These are phyloP conservation scores for Hibiscus tridactylites DNA, from an alignment of 345 rosid genomes.

Conservation along the genomic window DNA sequence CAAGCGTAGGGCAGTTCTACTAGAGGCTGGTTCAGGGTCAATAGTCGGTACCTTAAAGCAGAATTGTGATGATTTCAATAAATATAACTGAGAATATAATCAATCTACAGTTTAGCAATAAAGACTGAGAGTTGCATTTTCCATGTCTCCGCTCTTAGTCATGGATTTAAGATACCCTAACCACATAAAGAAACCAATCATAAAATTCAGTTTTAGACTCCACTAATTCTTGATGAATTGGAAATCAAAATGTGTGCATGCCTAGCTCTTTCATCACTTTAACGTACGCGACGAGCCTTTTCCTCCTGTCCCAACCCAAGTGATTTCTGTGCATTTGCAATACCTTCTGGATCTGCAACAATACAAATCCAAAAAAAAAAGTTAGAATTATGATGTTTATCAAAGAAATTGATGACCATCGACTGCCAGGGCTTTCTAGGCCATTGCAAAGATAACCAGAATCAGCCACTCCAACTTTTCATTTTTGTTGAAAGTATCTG, in stretches of 20 bases:
- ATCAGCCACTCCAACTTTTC: background rate
- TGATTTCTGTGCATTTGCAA: slow-evolving; percentile 87
- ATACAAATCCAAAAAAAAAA: background rate
- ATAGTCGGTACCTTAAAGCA: background rate
- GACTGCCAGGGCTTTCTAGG: background rate
- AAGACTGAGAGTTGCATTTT: background rate
- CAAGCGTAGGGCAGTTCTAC: background rate
- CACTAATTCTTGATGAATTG: background rate
- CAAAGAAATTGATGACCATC: background rate
- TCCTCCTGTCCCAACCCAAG: slow-evolving; percentile 95
- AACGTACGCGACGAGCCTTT: slow-evolving; percentile 67
- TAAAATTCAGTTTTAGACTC: background rate
- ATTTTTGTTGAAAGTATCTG: too few relatives aligned
- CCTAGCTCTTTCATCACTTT: background rate
- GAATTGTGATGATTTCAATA: background rate
- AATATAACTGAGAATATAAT: background rate
- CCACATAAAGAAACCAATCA: background rate
- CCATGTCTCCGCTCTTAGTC: background rate
- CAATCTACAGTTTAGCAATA: background rate
- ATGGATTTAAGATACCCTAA: background rate
- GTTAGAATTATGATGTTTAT: background rate
- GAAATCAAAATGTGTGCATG: background rate
- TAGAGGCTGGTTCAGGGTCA: background rate
- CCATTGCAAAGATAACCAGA: background rate
- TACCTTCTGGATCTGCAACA: slow-evolving; percentile 83